Evolutionary conservation across 163 green algal species (phyloP).

Genomic region (Scenedesmus sp.): DNA sequence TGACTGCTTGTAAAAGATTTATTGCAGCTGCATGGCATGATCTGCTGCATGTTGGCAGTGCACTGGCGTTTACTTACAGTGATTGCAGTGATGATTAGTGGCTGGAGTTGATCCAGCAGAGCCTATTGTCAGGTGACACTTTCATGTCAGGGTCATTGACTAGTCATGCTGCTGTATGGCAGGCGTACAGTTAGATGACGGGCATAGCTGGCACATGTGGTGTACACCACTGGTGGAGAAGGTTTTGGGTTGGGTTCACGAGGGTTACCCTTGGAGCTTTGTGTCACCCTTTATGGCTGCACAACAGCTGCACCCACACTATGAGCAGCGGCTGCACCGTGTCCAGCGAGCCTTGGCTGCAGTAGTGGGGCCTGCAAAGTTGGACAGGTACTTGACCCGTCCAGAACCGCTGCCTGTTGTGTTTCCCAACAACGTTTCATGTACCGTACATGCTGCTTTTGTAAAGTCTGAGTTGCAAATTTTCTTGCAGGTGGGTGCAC

Average conservation of each 20-base stretch:
- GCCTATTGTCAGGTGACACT: constrained; percentile 20
- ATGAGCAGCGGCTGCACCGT: neutral
- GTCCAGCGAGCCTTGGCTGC: neutral
- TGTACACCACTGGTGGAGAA: neutral
- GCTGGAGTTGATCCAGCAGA: constrained; percentile 4
- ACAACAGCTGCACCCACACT: constrained; percentile 24
- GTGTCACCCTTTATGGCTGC: neutral
- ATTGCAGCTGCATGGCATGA: constrained; percentile 13
- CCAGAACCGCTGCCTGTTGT: constrained; percentile 1
- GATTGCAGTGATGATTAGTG: neutral
- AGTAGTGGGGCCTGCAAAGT: neutral
- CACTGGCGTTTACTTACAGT: neutral
- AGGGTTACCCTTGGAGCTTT: constrained; percentile 12
- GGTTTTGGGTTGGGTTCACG: neutral
- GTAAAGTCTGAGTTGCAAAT: constrained; percentile 9
- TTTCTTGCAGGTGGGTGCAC: constrained; percentile 3
- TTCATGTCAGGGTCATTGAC: constrained; percentile 19
- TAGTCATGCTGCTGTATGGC: neutral
- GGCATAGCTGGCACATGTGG: neutral
- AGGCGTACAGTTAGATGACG: neutral
- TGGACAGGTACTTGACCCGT: neutral
- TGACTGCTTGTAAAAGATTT: no score
- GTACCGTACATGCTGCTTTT: constrained; percentile 3
- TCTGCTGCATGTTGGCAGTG: neutral
- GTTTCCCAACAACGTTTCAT: constrained; percentile 38